These are phyloP conservation scores for Porcisia deanei DNA, from an alignment of 208 protist species.

Conservation along the genomic window DNA sequence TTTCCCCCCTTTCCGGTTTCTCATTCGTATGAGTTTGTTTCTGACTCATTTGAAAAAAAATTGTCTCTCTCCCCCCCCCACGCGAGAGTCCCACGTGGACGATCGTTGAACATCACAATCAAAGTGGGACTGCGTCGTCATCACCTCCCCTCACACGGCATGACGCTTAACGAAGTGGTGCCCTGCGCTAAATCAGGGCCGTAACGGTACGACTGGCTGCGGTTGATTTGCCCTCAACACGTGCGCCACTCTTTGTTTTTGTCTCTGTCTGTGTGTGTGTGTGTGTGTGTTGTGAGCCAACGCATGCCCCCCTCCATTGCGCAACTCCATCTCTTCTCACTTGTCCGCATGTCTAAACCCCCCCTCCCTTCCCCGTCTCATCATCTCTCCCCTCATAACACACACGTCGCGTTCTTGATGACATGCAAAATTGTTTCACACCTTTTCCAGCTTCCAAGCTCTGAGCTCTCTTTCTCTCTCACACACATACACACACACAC, in stretches of 20 bases:
- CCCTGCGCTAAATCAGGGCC: background rate
- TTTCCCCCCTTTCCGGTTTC: background rate
- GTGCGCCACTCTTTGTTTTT: no score
- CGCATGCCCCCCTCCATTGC: background rate
- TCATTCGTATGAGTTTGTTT: background rate
- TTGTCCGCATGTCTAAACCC: no score
- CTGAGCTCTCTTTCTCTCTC: background rate
- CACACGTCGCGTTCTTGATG: background rate
- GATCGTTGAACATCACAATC: background rate
- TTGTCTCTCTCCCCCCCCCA: background rate
- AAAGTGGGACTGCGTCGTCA: background rate
- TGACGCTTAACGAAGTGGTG: no score
- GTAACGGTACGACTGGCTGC: no score
- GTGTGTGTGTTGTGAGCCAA: no score
- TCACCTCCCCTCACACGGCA: background rate
- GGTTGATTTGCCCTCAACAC: background rate
- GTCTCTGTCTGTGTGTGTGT: background rate
- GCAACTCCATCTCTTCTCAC: background rate
- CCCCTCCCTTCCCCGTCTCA: background rate
- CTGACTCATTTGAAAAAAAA: no score
- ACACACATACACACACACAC: no score
- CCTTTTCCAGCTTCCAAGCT: background rate
- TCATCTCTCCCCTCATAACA: background rate
- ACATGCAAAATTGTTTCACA: background rate
- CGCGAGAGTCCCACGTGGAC: background rate